phyloP scores from a whole-genome alignment of 169 alveolate genomes.

The Plasmodium gallinaceum region DNA sequence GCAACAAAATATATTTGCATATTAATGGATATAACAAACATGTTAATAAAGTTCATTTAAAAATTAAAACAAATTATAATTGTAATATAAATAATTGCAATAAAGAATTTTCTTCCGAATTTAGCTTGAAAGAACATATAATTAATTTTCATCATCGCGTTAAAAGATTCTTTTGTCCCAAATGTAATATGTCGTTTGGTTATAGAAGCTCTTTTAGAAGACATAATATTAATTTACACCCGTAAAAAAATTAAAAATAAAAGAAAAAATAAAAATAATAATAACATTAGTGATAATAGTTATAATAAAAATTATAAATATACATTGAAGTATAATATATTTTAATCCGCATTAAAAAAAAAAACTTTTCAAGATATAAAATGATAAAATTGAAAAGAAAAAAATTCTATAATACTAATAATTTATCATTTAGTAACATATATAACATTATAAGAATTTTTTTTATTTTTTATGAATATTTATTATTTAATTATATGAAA shows the following conservation, averaged over 20 bases:
- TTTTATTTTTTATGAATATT: too few relatives aligned
- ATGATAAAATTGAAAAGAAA: too few relatives aligned
- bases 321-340: too few relatives aligned
- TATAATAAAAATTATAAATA: too few relatives aligned
- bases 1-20: slow-evolving; percentile 67
- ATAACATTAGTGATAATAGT: too few relatives aligned
- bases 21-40: slow-evolving; percentile 68
- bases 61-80: slow-evolving; percentile 28
- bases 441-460: too few relatives aligned
- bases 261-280: not conserved
- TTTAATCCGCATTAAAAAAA: too few relatives aligned
- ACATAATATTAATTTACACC: slow-evolving; percentile 45
- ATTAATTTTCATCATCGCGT: slow-evolving; percentile 61
- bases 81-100: slow-evolving; percentile 46
- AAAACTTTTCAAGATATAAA: too few relatives aligned
- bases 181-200: slow-evolving; percentile 69
- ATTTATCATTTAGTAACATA: too few relatives aligned
- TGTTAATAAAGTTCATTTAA: slow-evolving; percentile 39
- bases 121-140: slow-evolving; percentile 62
- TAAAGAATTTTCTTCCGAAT: slow-evolving; percentile 57
- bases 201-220: slow-evolving; percentile 64
- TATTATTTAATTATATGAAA: too few relatives aligned
- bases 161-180: slow-evolving; percentile 56
- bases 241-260: not conserved
- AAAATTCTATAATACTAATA: too few relatives aligned